Percentiles rank a stretch among this genome's conserved stretches.
Evolutionary conservation across 805 yeast genomes (phyloP).

Genomic region (Pichia pseudocactophila): DNA sequence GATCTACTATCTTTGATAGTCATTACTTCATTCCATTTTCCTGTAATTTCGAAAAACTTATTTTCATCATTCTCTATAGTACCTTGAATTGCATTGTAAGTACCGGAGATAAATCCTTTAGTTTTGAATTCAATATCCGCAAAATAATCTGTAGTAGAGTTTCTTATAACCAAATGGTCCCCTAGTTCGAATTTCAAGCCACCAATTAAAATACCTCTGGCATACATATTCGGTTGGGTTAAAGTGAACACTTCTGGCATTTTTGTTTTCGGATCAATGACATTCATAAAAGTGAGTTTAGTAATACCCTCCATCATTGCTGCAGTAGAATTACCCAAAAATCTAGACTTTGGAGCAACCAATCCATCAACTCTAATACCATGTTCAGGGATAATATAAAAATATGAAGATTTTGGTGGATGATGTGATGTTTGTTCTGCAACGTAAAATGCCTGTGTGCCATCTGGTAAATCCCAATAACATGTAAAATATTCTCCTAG

Average conservation of each 20-base stretch:
- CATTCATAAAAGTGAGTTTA: conserved; percentile 57
- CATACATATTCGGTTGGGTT: conserved; percentile 95
- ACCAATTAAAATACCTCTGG: conserved; percentile 88
- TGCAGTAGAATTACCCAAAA: conserved; percentile 93
- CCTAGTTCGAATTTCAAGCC: conserved; percentile 85
- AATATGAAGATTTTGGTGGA: conserved; percentile 96
- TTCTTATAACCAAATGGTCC: conserved; percentile 75
- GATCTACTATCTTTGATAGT: conserved; percentile 46
- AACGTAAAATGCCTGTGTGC: conserved; percentile 65
- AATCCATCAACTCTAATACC: conserved; percentile 84
- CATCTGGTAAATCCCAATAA: conserved; percentile 80
- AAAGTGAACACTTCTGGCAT: conserved; percentile 63
- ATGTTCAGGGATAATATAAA: conserved; percentile 73
- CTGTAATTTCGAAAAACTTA: conserved; percentile 56
- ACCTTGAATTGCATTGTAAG: conserved; percentile 86
- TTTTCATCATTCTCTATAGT: conserved; percentile 48
- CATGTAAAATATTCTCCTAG: conserved; percentile 86
- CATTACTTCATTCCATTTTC: conserved; percentile 91
- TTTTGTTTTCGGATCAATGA: conserved; percentile 34
- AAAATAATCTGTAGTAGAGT: conserved; percentile 45
- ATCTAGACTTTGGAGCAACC: conserved; percentile 77
- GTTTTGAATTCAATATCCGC: conserved; percentile 91
- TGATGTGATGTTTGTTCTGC: conserved; percentile 97
- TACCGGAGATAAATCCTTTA: conserved; percentile 88
- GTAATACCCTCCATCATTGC: conserved; percentile 94